Evolutionary conservation across 176 grass and related monocot species (phyloP), one percentile per base, ranked within the genome.

Genomic region (Leersia perrieri): DNA sequence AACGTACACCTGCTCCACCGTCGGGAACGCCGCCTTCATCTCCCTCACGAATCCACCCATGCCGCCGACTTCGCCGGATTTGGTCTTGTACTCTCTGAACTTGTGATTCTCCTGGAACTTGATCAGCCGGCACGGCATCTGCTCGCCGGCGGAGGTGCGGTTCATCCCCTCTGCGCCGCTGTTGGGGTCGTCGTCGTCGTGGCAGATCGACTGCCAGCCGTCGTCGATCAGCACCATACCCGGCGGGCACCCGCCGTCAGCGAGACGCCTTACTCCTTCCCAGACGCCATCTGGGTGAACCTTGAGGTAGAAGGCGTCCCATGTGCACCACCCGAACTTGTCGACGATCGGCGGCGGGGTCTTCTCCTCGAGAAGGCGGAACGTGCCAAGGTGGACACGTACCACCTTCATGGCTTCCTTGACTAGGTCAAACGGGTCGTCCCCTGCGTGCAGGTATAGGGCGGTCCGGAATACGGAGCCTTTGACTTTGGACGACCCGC

Each of bases 281-380:
- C 86, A 91, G 33, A 98, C 86, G 5, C 90, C 95, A 45, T 84
- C 78, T 9, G 95, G 95, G 61, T 88, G 83, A 36, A 98, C 95
- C 30, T 89, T 92, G 26, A 97, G 92, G 84, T 97, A 97, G 78
- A 97, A 97, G 38, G 94, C 92, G 73, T 97, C 92, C 94, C 94
- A 97, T 6, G 94, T 97, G 82, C 94, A 97, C 94, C 94, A 97
- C 14, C 94, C 94, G 78, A 97, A 97, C 83, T 91, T 98, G 86
- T 98, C 95, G 1, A 98, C 82, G 39, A 95, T 93, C 22, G 83
- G 81, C 3, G 95, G 92, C 28, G 95, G 92, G 27, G 84, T 82
- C 87, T 98, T 98, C 83, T 98, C 92, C 35, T 88, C 95, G 20
- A 95, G 73, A 7, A 84, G 83, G 36, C 81, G 87, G 90, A 98